phyloP scores from a whole-genome alignment of 2,329 filamentous ascomycete genomes.

The Epicoccum nigrum region DNA sequence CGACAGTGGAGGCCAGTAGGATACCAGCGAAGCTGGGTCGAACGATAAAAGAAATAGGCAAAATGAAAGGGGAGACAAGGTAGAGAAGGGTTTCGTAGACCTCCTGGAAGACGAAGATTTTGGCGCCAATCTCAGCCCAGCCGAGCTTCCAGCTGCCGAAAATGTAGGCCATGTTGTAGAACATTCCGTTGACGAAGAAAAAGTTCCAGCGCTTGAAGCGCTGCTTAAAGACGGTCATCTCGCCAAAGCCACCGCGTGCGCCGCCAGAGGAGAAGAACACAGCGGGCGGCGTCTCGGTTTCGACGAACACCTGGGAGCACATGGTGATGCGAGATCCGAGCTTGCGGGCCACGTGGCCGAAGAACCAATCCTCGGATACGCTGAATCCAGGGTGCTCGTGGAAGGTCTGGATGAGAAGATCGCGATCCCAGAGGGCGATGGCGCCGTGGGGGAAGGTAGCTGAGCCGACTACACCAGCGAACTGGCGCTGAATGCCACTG shows the following conservation, averaged over 20 bases:
- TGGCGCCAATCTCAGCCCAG: constrained; percentile 57
- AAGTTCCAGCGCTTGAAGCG: constrained; percentile 60
- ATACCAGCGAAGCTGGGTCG: constrained; percentile 51
- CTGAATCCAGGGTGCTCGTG: constrained; percentile 58
- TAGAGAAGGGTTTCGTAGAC: constrained; percentile 57
- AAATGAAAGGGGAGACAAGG: constrained; percentile 53
- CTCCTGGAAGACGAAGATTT: constrained; percentile 58
- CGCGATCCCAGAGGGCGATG: constrained; percentile 56
- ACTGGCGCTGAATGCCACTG: constrained; percentile 53
- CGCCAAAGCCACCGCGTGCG: constrained; percentile 57
- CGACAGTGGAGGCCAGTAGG: constrained; percentile 48
- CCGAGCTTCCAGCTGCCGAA: constrained; percentile 56
- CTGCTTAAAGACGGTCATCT: constrained; percentile 61
- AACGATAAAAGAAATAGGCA: constrained; percentile 55
- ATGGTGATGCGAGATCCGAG: constrained; percentile 56
- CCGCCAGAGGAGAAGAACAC: constrained; percentile 52
- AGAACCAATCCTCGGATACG: constrained; percentile 61
- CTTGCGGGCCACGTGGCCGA: constrained; percentile 55
- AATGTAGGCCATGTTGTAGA: constrained; percentile 56
- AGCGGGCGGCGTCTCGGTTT: constrained; percentile 56
- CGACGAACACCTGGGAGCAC: constrained; percentile 58
- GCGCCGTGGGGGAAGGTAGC: constrained; percentile 60
- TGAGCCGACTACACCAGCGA: constrained; percentile 54
- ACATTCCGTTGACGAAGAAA: constrained; percentile 58
- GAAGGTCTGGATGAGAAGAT: constrained; percentile 55